Evolutionary conservation across 108 stramenopile genomes (phyloP), one percentile per base, ranked within the genome.

Genomic region (Cyclotella cryptica): DNA sequence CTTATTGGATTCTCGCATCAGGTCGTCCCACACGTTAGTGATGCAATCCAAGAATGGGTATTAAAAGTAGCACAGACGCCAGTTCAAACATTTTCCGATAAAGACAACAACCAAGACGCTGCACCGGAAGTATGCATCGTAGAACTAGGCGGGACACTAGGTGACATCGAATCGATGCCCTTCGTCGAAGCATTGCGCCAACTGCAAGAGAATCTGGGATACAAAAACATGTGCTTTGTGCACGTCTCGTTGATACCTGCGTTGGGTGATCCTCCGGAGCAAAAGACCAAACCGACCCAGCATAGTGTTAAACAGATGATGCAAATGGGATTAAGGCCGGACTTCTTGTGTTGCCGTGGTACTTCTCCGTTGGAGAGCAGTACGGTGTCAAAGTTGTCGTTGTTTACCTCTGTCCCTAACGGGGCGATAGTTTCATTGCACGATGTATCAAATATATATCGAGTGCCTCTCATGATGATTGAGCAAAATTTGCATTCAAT

Each of bases 21-120:
- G 55, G 95, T 98, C 8, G 95, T 98, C 52, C 97, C 97, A 13
- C 97, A 98, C 63, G 45, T 87, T 30, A 93, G 95, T 53, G 94
- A 98, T 83, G 94, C 87, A 49, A 94, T 97, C 80, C 93, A 94
- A 81, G 92, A 92, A 46, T 93, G 96, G 92, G 85, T 97, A 65
- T 81, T 91, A 29, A 77, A 81, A 15, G 92, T 93, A 35, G 92
- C 96, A 21, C 67, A 88, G 57, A 84, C 88, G 55, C 95, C 95
- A 35, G 92, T 92, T 18, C 65, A 78, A 60, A 73, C 53, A 13
- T 77, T 81, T 35, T 83, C 77, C 12, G 71, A 58, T 40, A 24
- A 43, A 17, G 53, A 67, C 29, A 47, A 39, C 35, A 60, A 55
- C 26, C 28, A 40, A n/a, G 84, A 89, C 30, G 74, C 84, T 55